A percentile compares a stretch with the other conserved stretches of the same genome.
Evolutionary conservation across 495 filamentous ascomycete genomes (phyloP).

Genomic region (Penicillium antarcticum): DNA sequence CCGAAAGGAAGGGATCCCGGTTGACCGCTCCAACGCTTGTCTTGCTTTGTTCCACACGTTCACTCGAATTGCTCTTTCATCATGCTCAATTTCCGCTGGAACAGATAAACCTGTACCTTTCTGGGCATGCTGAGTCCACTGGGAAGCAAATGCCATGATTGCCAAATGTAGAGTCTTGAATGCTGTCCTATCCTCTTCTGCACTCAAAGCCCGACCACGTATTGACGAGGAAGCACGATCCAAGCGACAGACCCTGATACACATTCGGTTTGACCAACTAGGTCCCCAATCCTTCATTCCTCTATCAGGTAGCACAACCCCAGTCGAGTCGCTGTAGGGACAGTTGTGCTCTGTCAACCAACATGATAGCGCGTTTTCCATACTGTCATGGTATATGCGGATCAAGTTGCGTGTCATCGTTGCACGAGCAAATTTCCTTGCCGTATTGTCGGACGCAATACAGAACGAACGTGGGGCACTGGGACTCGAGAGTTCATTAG

Average conservation of each 20-base stretch:
- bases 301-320: not conserved
- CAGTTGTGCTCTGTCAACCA: slow-evolving; percentile 48
- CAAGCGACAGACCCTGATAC: slow-evolving; percentile 37
- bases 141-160: slow-evolving; percentile 46
- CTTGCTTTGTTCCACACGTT: slow-evolving; percentile 45
- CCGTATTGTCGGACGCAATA: slow-evolving; percentile 14
- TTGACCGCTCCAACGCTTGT: slow-evolving; percentile 30
- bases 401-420: slow-evolving; percentile 35
- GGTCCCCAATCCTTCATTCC: slow-evolving; percentile 33
- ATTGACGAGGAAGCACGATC: slow-evolving; percentile 29
- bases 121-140: slow-evolving; percentile 39
- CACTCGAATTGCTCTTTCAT: slow-evolving; percentile 36
- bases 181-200: slow-evolving; percentile 31
- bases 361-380: slow-evolving; percentile 46
- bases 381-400: slow-evolving; percentile 45
- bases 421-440: slow-evolving; percentile 21
- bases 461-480: not conserved
- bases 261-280: slow-evolving; percentile 44
- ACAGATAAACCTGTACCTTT: slow-evolving; percentile 8
- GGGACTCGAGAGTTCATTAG: not conserved
- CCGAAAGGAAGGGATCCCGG: slow-evolving; percentile 40
- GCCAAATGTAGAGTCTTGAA: slow-evolving; percentile 36
- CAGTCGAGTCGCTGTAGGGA: slow-evolving; percentile 31
- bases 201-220: slow-evolving; percentile 29
- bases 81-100: slow-evolving; percentile 4